Evolutionary conservation across 257 asterid genomes (phyloP), one percentile per base, ranked within the genome.

Genomic region (Linderniella brevidens): DNA sequence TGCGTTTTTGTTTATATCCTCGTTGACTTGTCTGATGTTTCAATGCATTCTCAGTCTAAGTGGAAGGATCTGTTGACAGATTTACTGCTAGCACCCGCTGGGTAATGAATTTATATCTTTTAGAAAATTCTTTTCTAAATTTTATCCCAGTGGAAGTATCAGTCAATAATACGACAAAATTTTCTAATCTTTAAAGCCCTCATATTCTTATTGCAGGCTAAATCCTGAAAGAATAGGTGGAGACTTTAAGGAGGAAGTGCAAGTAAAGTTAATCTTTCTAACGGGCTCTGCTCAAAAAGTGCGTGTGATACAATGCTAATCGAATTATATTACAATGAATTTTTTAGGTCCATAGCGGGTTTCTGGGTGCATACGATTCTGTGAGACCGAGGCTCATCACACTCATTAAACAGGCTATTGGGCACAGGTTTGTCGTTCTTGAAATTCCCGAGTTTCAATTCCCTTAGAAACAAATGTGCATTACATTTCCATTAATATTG

Each of bases 221-320:
- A 90, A 90, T 62, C 98, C 98, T 38, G 98, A 90, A 65, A 85
- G 98, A 60, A 76, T 85, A 47, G 96, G 93, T 13, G 96, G 96
- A 64, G 96, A 85, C 63, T 81, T 64, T 77, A 81, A 77, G 78
- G 65, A 77, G 63, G 98, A 90, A 73, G 68, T 81, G 69, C 98
- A 88, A 77, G 97, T 80, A 68, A 45, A 19, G 13, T 45, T 15
- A 20, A 43, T 11, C 39, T 11, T 48, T 57, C 52, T 43, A 5
- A 42, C 4, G 47, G 47, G 15, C 7, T 8, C 40, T 6, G 40
- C n/a, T n/a, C n/a, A n/a, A n/a, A n/a, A n/a, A n/a, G n/a, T n/a
- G n/a, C n/a, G n/a, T 10, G 1, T 39, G 15, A 11, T 2, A 10
- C 15, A 39, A 39, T n/a, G n/a, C n/a, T n/a, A n/a, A n/a, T n/a